phyloP scores from a whole-genome alignment of 805 yeast genomes.

The Yarrowia phangngaensis region DNA sequence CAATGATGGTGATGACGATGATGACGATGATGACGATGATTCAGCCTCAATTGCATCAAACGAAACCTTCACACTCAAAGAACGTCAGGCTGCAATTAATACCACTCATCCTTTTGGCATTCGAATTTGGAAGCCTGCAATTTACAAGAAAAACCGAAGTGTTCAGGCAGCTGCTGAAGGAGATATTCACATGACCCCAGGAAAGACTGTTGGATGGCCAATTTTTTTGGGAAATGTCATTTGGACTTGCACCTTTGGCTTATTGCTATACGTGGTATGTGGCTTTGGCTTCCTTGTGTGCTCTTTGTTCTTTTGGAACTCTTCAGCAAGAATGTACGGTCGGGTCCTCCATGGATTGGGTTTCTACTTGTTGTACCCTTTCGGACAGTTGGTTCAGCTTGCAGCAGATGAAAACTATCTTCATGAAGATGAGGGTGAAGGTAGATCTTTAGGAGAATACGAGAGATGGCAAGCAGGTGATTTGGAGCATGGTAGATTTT shows the following conservation, averaged over 20 bases:
- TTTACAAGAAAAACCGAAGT: constrained; percentile 87
- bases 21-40: constrained; percentile 33
- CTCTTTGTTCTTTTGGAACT: constrained; percentile 45
- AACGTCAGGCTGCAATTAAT: constrained; percentile 93
- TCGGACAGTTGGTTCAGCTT: constrained; percentile 82
- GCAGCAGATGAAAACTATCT: constrained; percentile 74
- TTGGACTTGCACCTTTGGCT: constrained; percentile 75
- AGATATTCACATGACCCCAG: constrained; percentile 77
- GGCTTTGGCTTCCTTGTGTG: constrained; percentile 42
- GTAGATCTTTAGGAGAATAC: constrained; percentile 78
- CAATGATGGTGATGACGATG: constrained; percentile 26
- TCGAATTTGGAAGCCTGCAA: constrained; percentile 96
- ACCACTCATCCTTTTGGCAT: constrained; percentile 98
- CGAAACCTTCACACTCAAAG: constrained; percentile 84
- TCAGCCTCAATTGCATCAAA: constrained; percentile 40
- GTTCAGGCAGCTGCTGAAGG: constrained; percentile 88
- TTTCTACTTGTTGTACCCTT: constrained; percentile 73
- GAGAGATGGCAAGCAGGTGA: constrained; percentile 77
- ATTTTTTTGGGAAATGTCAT: constrained; percentile 64
- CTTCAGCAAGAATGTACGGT: constrained; percentile 59
- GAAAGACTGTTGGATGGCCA: constrained; percentile 53
- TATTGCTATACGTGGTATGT: constrained; percentile 38
- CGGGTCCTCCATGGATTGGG: constrained; percentile 59
- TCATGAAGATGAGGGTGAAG: constrained; percentile 84
- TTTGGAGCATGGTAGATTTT: constrained; percentile 69